Evolutionary conservation across 208 protist species (phyloP).

Genomic region (Naegleria fowleri): DNA sequence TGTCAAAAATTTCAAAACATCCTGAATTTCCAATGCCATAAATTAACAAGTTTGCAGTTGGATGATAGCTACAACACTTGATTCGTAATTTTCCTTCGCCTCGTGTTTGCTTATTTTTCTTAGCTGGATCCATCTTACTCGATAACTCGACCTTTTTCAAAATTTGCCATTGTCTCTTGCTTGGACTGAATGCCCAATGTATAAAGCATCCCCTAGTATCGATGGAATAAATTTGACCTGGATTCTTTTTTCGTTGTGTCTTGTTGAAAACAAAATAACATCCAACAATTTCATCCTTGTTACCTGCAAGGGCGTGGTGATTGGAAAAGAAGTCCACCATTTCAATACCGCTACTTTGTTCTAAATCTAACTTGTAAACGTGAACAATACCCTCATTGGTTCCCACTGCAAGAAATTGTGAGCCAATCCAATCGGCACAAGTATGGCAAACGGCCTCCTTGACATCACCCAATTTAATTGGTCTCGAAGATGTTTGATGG

Average conservation of each 20-base stretch:
- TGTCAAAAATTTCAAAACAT: slow-evolving; percentile 16
- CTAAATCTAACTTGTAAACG: background rate
- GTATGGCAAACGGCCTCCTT: background rate
- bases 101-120: background rate
- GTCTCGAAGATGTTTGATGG: background rate
- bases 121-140: background rate
- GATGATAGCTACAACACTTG: slow-evolving; percentile 8
- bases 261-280: background rate
- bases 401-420: background rate
- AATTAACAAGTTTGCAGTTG: background rate
- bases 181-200: background rate
- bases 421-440: background rate
- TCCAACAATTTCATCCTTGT: slow-evolving; percentile 16
- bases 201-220: background rate
- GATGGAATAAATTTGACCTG: background rate
- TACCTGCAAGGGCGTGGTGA: background rate
- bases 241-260: background rate
- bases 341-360: background rate
- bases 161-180: background rate
- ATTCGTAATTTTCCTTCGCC: background rate
- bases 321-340: background rate
- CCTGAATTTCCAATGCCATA: background rate
- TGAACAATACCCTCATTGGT: slow-evolving; percentile 1
- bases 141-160: background rate
- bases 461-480: background rate